A percentile compares a stretch with the other conserved stretches of the same genome.
Evolutionary conservation across 1,284 basidiomycete genomes (phyloP).

Genomic region (Porodaedalea pini): DNA sequence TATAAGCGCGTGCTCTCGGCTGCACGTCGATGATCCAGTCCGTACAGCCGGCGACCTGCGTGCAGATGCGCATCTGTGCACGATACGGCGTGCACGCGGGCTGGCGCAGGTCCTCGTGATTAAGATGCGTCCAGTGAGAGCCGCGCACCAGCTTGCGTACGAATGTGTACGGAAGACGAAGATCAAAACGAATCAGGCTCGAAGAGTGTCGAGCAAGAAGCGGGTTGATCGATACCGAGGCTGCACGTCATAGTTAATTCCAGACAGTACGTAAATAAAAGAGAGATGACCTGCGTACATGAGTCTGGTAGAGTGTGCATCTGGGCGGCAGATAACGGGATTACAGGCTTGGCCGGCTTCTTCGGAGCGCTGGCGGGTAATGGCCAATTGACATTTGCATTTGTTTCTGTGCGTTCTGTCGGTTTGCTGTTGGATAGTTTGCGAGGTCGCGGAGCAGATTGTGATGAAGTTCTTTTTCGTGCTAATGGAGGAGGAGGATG

Average conservation of each 20-base stretch:
- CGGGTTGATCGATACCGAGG: neutral
- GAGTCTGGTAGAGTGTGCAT: neutral
- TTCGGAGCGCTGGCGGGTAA: neutral
- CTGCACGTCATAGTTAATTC: neutral
- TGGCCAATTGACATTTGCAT: neutral
- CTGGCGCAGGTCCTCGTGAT: conserved; percentile 2
- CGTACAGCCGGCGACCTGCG: neutral
- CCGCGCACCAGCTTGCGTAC: conserved; percentile 2
- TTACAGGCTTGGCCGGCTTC: neutral
- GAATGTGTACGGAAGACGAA: conserved; percentile 11
- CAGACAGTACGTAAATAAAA: conserved; percentile 1
- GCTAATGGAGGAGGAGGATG: neutral
- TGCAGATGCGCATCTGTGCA: conserved; percentile 2
- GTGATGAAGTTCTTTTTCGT: conserved; percentile 1
- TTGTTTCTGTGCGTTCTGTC: neutral
- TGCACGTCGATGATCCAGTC: conserved; percentile 8
- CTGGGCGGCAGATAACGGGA: neutral
- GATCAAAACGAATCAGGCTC: conserved; percentile 6
- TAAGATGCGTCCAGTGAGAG: conserved; percentile 11
- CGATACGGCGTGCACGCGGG: conserved; percentile 1
- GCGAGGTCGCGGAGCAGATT: neutral
- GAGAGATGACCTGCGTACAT: neutral
- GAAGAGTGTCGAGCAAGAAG: conserved; percentile 1
- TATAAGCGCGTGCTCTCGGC: neutral
- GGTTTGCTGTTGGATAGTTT: neutral